Base-by-base conservation (phyloP, 345 rosid species). In the Citrus mangshanensis region DNA sequence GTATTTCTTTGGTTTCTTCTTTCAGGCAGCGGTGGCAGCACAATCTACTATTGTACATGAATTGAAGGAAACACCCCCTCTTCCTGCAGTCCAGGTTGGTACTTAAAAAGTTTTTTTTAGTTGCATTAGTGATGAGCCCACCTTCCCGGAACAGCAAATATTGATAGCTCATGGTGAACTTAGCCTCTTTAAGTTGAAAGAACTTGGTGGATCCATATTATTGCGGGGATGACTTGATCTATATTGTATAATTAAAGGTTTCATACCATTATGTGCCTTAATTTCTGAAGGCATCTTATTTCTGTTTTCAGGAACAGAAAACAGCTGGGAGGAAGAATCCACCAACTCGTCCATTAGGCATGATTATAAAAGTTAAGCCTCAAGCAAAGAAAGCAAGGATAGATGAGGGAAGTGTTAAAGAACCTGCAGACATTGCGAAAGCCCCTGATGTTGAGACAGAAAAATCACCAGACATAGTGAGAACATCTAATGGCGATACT, bases 21-120 rank as follows among this genome's bases (percentile, higher is more conserved):
- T 78, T 82, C 89, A 96, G 99, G 97, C 92, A 25, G 99, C 97
- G 10, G 88, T 96, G 51, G 97, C 91, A 78, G 98, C 97, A 64
- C 89, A 85, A 68, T 83, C 95, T 46, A 79, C 84, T 32, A 70
- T 80, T 55, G 84, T 89, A 37, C 89, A 83, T 25, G 97, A 92
- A 80, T 84, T 89, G 81, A 81, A 89, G 78, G 99, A 96, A 77
- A 76, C 72, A 55, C 85, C 85, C 1, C 77, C 83, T n/a, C 74
- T 78, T 68, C 82, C 89, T 27, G 68, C 42, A 59, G 81, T 77
- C 37, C 83, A 85, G 90, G 97, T 92, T 75, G 79, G 88, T 86
- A 74, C 82, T 67, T 61, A 40, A 32, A 32, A 60, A 14, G 42
- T 69, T 61, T 64, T 34, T 70, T 70, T 66, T 32, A 38, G 49